Evolutionary conservation across 1,139 yeast species (phyloP).

Genomic region (Candida sp.): DNA sequence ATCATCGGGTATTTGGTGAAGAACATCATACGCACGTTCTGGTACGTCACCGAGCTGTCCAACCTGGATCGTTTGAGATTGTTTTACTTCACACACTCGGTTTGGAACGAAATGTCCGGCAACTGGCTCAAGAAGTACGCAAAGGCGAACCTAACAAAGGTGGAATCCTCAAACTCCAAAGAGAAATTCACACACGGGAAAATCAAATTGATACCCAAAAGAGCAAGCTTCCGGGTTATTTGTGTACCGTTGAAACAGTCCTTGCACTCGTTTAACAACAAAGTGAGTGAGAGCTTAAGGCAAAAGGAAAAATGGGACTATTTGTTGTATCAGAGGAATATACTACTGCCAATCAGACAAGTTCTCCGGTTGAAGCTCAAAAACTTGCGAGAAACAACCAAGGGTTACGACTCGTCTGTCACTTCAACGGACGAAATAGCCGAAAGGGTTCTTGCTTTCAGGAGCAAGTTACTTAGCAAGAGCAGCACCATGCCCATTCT

Average conservation of each 20-base stretch:
- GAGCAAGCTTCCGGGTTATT: constrained; percentile 58
- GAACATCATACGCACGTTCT: constrained; percentile 54
- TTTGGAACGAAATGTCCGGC: constrained; percentile 56
- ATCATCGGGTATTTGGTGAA: constrained; percentile 51
- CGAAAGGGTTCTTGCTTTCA: constrained; percentile 17
- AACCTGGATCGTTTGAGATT: constrained; percentile 24
- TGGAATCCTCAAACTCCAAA: constrained; percentile 7
- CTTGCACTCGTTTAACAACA: constrained; percentile 11
- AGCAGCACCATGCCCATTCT: constrained; percentile 36
- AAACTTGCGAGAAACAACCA: constrained; percentile 17
- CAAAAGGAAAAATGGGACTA: constrained; percentile 20
- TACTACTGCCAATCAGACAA: constrained; percentile 27
- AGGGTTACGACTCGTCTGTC: constrained; percentile 18
- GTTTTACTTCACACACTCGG: constrained; percentile 59
- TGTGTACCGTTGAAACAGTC: constrained; percentile 53
- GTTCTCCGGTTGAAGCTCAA: constrained; percentile 15
- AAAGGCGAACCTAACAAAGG: constrained; percentile 26
- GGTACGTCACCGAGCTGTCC: constrained; percentile 69
- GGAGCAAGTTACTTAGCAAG: constrained; percentile 17
- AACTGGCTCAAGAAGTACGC: constrained; percentile 47
- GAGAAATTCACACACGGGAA: constrained; percentile 33
- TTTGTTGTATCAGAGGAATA: constrained; percentile 18
- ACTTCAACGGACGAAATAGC: constrained; percentile 32
- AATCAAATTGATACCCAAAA: constrained; percentile 59
- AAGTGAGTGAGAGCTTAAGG: constrained; percentile 3